A percentile compares a stretch with the other conserved stretches of the same genome.
phyloP scores from a whole-genome alignment of 2,329 filamentous ascomycete species.

The Ramularia endophylla region DNA sequence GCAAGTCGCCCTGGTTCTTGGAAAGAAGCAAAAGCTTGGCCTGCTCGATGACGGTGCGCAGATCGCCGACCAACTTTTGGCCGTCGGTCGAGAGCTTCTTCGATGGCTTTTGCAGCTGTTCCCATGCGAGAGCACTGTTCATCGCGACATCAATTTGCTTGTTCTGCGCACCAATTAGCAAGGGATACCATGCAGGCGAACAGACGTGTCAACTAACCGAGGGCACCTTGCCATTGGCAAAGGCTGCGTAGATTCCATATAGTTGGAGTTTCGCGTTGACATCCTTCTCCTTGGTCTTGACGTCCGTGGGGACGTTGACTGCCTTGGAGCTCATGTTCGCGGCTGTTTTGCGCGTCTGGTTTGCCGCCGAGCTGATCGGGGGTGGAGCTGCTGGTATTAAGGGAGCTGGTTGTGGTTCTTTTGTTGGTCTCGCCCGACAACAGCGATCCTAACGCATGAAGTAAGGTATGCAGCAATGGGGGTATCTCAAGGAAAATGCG shows the following conservation, averaged over 20 bases:
- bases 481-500: constrained; percentile 16
- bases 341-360: constrained; percentile 7
- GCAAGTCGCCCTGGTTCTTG: constrained; percentile 90
- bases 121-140: constrained; percentile 76
- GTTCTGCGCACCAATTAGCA: constrained; percentile 52
- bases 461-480: constrained; percentile 4
- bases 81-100: constrained; percentile 77
- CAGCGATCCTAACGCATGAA: constrained; percentile 6
- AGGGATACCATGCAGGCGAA: not conserved
- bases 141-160: constrained; percentile 93
- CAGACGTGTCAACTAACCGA: constrained; percentile 54
- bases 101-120: constrained; percentile 63
- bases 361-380: not conserved
- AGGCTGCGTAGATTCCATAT: constrained; percentile 84
- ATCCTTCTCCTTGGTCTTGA: constrained; percentile 71
- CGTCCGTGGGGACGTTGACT: constrained; percentile 69
- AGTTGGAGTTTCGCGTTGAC: constrained; percentile 92
- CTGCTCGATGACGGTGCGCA: constrained; percentile 73
- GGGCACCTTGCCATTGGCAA: constrained; percentile 82
- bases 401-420: constrained; percentile 3
- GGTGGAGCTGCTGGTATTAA: not conserved
- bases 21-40: constrained; percentile 79
- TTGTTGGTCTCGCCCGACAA: constrained; percentile 6
- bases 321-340: constrained; percentile 28
- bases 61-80: constrained; percentile 67